Evolutionary conservation across 768 basidiomycete genomes (phyloP).

Genomic region (Podaxis sp.): DNA sequence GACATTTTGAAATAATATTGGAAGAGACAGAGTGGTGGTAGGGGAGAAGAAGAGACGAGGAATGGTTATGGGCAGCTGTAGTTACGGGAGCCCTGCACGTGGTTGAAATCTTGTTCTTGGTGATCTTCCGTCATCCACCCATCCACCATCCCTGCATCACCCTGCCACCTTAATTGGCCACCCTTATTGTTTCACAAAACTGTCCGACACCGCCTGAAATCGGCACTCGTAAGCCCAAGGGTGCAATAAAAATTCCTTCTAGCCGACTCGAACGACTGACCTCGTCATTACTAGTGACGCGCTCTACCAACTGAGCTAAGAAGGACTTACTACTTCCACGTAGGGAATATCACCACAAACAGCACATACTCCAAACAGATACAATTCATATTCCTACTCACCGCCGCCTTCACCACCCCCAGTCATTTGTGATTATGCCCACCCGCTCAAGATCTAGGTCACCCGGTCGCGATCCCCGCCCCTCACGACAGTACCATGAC

Average conservation of each 20-base stretch:
- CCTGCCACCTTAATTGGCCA: background rate
- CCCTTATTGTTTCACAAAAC: background rate
- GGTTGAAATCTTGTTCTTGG: background rate
- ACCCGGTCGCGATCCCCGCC: background rate
- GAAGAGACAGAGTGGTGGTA: constrained; percentile 11
- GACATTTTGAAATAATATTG: constrained; percentile 41
- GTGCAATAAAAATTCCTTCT: constrained; percentile 25
- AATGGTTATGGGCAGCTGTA: background rate
- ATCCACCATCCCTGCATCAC: background rate
- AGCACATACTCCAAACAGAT: background rate
- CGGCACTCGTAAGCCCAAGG: background rate
- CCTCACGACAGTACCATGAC: constrained; percentile 2
- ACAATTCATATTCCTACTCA: background rate
- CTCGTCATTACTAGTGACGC: constrained; percentile 51
- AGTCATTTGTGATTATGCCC: background rate
- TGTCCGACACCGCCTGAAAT: background rate
- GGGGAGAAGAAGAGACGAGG: constrained; percentile 5
- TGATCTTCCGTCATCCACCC: background rate
- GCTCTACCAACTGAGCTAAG: constrained; percentile 59
- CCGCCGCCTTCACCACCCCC: background rate
- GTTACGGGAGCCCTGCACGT: constrained; percentile 10
- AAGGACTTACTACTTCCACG: constrained; percentile 25
- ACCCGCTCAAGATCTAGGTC: constrained; percentile 1
- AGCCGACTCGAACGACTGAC: constrained; percentile 37
- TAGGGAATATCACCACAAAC: background rate